Percentiles rank a stretch among this genome's conserved stretches.
Evolutionary conservation across 441 rosid species (phyloP).

Genomic region (Pelargonium fulgidum): DNA sequence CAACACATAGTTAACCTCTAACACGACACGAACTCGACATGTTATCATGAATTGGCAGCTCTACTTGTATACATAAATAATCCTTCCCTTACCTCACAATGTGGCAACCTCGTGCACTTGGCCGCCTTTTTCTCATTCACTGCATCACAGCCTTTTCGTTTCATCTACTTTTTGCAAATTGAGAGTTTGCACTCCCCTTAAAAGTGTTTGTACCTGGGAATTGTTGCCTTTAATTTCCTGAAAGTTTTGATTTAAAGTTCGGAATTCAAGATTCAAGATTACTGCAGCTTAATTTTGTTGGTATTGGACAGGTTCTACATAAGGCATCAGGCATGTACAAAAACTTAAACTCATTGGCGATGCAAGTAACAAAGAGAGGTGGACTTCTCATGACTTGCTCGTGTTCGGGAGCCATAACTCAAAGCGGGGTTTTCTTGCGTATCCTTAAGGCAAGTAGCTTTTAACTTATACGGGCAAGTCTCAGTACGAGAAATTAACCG

Average conservation of each 20-base stretch:
- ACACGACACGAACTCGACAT: too few relatives aligned
- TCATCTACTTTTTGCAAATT: background rate
- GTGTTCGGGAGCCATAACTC: constrained; percentile 95
- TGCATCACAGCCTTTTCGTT: background rate
- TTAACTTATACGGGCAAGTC: background rate
- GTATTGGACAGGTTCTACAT: constrained; percentile 44
- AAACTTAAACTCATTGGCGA: constrained; percentile 67
- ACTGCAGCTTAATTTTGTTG: background rate
- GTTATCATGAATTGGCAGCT: too few relatives aligned
- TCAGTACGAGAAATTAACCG: too few relatives aligned
- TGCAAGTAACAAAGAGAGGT: constrained; percentile 67
- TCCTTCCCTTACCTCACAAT: too few relatives aligned
- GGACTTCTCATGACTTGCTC: constrained; percentile 91
- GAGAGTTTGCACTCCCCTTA: too few relatives aligned
- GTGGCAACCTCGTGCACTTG: too few relatives aligned
- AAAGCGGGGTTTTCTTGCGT: constrained; percentile 65
- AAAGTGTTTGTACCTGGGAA: too few relatives aligned
- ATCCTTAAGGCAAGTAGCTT: constrained; percentile 49
- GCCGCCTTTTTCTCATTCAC: background rate
- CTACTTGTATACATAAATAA: too few relatives aligned
- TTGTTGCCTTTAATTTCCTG: too few relatives aligned
- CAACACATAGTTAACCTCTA: too few relatives aligned
- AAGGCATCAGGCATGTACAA: constrained; percentile 77
- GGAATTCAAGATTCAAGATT: too few relatives aligned
- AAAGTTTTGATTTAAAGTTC: too few relatives aligned